Base-by-base conservation (phyloP, 495 filamentous ascomycete genomes). In the Aspergillus nanangensis region DNA sequence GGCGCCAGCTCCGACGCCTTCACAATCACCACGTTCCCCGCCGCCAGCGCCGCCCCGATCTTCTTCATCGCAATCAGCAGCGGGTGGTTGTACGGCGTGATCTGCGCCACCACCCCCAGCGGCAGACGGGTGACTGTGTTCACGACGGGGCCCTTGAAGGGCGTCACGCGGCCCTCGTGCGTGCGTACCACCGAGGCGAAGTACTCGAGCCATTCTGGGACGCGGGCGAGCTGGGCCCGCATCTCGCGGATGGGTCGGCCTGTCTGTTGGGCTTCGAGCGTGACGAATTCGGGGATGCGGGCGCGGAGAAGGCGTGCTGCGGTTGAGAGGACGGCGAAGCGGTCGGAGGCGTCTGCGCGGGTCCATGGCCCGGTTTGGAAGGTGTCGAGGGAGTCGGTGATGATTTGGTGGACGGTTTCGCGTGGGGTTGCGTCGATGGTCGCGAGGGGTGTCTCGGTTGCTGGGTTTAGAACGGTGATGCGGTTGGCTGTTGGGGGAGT, bases 71-170 rank as follows among this genome's bases (percentile, higher is more conserved):
- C 76, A 45, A 83, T 82, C 14, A 83, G 62, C 8, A 86, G 58
- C 2, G 81, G 80, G 44, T 82, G 78, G 56, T 84, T 84, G 63
- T 81, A 86, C 8, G 82, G 81, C 0, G 79, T 83, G 44, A 86
- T 81, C 43, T 77, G 77, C 3, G 71, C 78, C 0, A 83, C 79
- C 0, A 85, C 81, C 19, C 82, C 82, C 0, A 86, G 60, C 0
- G 82, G 81, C 4, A 71, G 61, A 14, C 80, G 72, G 18, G 76
- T 76, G 32, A 82, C 57, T 43, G 80, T 82, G 54, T 83, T 84
- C 46, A 81, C 78, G 46, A 84, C 58, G 40, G 74, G 76, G 0
- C 81, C 82, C 20, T 67, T 66, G 3, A 80, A 82, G 0, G 81
- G 82, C 1, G 82, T 70, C 11, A 84, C 75, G 3, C 74, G 61